Conservation (phyloP, 2,329 filamentous ascomycete species). For the Sodiomyces alkalinus region DNA sequence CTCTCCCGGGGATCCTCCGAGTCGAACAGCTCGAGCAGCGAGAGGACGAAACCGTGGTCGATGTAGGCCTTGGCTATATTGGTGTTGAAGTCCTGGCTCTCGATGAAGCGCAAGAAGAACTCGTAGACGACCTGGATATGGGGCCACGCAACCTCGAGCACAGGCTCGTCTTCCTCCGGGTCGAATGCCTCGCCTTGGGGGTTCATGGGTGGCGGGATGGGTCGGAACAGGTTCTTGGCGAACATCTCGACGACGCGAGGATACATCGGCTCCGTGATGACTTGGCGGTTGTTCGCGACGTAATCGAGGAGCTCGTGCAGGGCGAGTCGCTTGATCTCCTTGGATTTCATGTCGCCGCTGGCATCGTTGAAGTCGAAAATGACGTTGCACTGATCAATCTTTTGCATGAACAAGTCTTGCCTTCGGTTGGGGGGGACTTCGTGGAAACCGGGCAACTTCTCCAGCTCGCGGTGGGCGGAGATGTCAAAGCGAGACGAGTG, state of each 20-base stretch:
- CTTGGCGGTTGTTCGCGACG: constrained; percentile 93
- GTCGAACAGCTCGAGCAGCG: constrained; percentile 94
- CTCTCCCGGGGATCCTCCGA: constrained; percentile 94
- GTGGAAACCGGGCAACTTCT: constrained; percentile 95
- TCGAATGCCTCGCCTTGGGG: constrained; percentile 97
- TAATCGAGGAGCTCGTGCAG: constrained; percentile 95
- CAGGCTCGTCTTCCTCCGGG: constrained; percentile 94
- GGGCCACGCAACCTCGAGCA: constrained; percentile 95
- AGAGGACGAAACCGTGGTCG: constrained; percentile 92
- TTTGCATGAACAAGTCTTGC: constrained; percentile 98
- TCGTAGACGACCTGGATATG: constrained; percentile 99
- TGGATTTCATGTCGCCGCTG: constrained; percentile 97
- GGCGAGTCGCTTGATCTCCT: constrained; percentile 95
- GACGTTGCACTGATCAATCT: constrained; percentile 99
- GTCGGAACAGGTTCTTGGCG: constrained; percentile 92
- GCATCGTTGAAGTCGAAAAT: constrained; percentile 99
- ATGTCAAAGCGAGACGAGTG: constrained; percentile 97
- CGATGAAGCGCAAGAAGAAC: constrained; percentile 97
- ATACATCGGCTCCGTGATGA: constrained; percentile 99
- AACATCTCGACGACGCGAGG: constrained; percentile 98
- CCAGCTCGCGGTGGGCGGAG: constrained; percentile 87
- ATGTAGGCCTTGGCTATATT: constrained; percentile 99
- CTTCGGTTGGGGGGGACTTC: constrained; percentile 90
- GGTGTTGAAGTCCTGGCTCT: constrained; percentile 99
- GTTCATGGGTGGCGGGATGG: constrained; percentile 92